These are phyloP conservation scores for Trametes sanguinea DNA, from an alignment of 768 basidiomycete genomes.

Conservation along the genomic window DNA sequence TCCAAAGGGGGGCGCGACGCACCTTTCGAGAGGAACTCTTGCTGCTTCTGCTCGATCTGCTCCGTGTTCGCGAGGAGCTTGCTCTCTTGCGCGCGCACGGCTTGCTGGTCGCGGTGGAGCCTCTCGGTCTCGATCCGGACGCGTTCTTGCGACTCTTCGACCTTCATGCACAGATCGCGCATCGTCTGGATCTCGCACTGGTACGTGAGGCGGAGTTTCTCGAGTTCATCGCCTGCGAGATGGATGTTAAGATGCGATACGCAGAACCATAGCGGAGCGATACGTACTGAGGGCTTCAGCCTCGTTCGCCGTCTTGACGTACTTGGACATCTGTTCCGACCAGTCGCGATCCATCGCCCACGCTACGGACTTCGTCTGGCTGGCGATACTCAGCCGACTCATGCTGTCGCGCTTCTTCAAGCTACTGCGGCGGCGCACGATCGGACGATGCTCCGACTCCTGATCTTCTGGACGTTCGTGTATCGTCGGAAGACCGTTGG, in stretches of 20 bases:
- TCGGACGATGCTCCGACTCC: conserved; percentile 31
- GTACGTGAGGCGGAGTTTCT: conserved; percentile 55
- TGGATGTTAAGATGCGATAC: conserved; percentile 35
- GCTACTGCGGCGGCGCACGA: conserved; percentile 59
- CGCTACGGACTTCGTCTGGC: conserved; percentile 66
- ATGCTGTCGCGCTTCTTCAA: conserved; percentile 57
- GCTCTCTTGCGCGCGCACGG: conserved; percentile 44
- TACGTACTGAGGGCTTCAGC: conserved; percentile 43
- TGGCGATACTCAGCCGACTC: conserved; percentile 47
- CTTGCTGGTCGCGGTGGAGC: conserved; percentile 43
- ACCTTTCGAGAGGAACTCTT: conserved; percentile 46
- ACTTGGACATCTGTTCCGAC: conserved; percentile 55
- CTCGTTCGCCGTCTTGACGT: conserved; percentile 42
- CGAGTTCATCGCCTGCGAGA: conserved; percentile 58
- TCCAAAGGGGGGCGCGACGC: conserved; percentile 4
- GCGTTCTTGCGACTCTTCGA: conserved; percentile 43
- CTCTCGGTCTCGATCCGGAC: conserved; percentile 43
- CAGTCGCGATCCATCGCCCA: conserved; percentile 74
- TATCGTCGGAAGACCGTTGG: conserved; percentile 36
- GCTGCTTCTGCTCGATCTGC: conserved; percentile 43
- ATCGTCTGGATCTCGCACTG: conserved; percentile 64
- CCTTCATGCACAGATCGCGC: conserved; percentile 55
- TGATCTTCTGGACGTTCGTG: conserved; percentile 32
- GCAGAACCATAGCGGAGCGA: conserved; percentile 2
- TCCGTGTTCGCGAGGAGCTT: conserved; percentile 41